phyloP scores from a whole-genome alignment of 2,329 filamentous ascomycete genomes.

The Stylonectria norvegica region DNA sequence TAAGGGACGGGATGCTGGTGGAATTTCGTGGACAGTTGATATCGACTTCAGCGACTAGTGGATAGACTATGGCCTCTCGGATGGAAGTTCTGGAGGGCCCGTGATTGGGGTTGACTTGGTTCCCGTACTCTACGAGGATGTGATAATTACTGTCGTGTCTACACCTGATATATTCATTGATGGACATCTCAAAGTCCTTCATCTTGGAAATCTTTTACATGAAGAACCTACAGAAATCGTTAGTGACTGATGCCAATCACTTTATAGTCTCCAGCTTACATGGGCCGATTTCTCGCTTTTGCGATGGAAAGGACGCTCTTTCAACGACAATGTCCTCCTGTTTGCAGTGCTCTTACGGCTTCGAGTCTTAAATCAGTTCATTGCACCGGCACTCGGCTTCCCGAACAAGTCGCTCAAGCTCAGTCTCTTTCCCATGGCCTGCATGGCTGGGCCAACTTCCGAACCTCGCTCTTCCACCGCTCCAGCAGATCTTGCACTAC shows the following conservation, averaged over 20 bases:
- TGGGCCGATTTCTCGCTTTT: no score
- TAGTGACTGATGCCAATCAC: no score
- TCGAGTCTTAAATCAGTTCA: constrained; percentile 12
- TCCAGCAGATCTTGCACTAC: constrained; percentile 31
- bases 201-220: no score
- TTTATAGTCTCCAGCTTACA: no score
- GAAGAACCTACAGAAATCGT: no score
- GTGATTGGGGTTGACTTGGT: background rate
- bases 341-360: no score
- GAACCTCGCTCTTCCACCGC: constrained; percentile 27
- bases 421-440: constrained; percentile 42
- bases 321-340: no score
- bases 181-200: no score
- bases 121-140: no score
- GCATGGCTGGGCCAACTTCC: constrained; percentile 39
- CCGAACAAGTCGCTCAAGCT: constrained; percentile 46
- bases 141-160: no score
- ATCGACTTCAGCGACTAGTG: constrained; percentile 20
- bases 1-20: constrained; percentile 24
- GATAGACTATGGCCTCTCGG: constrained; percentile 22
- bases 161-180: no score
- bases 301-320: no score
- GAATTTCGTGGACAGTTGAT: constrained; percentile 26
- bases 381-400: constrained; percentile 22
- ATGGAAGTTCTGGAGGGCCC: constrained; percentile 2